Evolutionary conservation across 2,329 filamentous ascomycete genomes (phyloP), one percentile per base, ranked within the genome.

Genomic region (Fusarium concolor): DNA sequence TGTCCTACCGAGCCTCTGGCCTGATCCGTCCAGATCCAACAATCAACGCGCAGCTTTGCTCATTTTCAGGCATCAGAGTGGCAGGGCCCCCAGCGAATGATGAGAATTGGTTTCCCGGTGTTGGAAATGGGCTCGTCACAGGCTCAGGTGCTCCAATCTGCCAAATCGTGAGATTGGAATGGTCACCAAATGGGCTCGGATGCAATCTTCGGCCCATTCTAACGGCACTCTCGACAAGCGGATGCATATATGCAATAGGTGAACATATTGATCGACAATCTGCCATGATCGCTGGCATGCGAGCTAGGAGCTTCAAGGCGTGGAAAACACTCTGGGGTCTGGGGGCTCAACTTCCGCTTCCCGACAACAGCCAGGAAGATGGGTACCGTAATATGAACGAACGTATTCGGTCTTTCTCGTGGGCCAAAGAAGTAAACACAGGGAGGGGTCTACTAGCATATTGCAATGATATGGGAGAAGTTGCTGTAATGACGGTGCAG

Each of bases 151-250:
- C 76, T 8, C 83, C 84, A 5, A 79, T 89, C 69, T 87, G 86
- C 64, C 86, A 89, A 67, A 81, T 86, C 17, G 80, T 87, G 15
- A 76, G 79, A 10, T 66, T 88, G 20, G 83, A 81, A 46, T 89
- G 87, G 87, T 88, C 86, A n/a, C 86, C 86, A 0, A 77, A 76
- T n/a, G 85, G 84, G 3, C 75, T 89, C n/a, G 86, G 87, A 2
- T 80, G 81, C 39, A 87, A 87, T 69, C 74, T 81, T 10, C 80
- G 87, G 2, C 82, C 86, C 1, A 81, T 87, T 7, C 76, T 89
- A 33, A 81, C 78, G 15, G 83, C 84, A 6, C 74, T 88, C 64
- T 83, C 83, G 2, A 84, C 84, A 10, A 81, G 80, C 2, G 87
- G 87, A 2, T 78, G 79, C 47, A 69, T 89, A 24, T 77, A 83